A percentile compares a stretch with the other conserved stretches of the same genome.
phyloP scores from a whole-genome alignment of 164 flowering plant species.

The Hamamelis virginiana region DNA sequence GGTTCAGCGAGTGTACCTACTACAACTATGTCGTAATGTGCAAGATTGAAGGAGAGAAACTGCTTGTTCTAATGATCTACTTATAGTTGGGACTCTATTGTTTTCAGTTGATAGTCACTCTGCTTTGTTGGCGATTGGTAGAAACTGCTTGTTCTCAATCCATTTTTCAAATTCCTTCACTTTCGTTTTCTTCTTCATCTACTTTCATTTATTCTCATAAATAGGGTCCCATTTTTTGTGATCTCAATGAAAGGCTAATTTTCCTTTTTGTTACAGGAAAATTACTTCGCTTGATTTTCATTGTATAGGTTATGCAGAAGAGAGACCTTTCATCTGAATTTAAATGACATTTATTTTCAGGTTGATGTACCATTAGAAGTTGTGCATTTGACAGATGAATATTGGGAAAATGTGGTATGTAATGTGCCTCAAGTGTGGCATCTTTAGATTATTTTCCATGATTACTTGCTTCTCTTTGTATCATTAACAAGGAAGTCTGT shows the following conservation, averaged over 20 bases:
- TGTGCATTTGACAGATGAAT: conserved; percentile 93
- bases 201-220: neutral
- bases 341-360: conserved; percentile 31
- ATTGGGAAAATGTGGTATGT: conserved; percentile 90
- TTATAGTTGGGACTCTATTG: neutral
- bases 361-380: conserved; percentile 88
- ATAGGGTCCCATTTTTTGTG: neutral
- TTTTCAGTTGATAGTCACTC: neutral
- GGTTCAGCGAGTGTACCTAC: too few species aligned
- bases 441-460: too few species aligned
- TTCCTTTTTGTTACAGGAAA: neutral
- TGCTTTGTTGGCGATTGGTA: neutral
- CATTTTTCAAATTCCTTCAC: neutral
- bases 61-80: neutral
- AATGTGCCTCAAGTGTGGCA: too few species aligned
- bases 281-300: neutral
- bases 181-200: neutral
- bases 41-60: too few species aligned
- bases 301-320: neutral
- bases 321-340: conserved; percentile 5
- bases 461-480: too few species aligned
- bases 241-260: neutral
- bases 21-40: too few species aligned
- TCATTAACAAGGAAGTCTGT: too few species aligned
- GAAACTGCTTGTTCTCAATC: neutral